These are phyloP conservation scores for Ustilago esculenta DNA, from an alignment of 1,284 basidiomycete genomes.

Conservation along the genomic window DNA sequence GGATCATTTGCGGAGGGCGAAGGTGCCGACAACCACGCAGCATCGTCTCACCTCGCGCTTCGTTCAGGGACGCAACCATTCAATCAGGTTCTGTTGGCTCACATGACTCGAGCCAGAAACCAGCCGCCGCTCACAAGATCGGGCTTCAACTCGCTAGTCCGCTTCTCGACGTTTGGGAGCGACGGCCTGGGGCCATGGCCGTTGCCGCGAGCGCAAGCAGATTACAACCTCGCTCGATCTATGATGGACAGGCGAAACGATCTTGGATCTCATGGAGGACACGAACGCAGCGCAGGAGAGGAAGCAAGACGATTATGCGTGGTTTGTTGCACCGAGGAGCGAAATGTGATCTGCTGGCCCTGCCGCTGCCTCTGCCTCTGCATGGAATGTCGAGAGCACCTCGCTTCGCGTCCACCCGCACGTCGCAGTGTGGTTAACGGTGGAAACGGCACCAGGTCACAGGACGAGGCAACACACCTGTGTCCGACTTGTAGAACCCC, in stretches of 20 bases:
- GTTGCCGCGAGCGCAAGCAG: slow-evolving; percentile 3
- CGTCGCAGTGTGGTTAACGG: slow-evolving; percentile 2
- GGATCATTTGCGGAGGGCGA: slow-evolving; percentile 6
- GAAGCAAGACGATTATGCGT: slow-evolving; percentile 38
- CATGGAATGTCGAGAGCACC: slow-evolving; percentile 58
- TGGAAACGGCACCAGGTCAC: neutral
- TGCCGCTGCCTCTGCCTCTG: slow-evolving; percentile 65
- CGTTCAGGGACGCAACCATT: slow-evolving; percentile 30
- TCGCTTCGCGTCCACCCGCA: slow-evolving; percentile 49
- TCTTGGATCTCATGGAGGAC: too few relatives aligned
- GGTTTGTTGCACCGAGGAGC: slow-evolving; percentile 41
- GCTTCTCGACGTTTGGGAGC: neutral
- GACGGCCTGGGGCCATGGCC: too few relatives aligned
- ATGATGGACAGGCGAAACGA: slow-evolving; percentile 18
- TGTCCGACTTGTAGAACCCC: slow-evolving; percentile 60
- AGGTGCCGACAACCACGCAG: neutral
- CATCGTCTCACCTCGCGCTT: slow-evolving; percentile 15
- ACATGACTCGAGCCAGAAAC: slow-evolving; percentile 24
- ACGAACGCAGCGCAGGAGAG: slow-evolving; percentile 1
- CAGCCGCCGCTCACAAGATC: slow-evolving; percentile 47
- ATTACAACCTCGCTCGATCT: slow-evolving; percentile 15
- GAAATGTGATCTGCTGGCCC: slow-evolving; percentile 63
- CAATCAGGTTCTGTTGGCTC: slow-evolving; percentile 46
- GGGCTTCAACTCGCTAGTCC: slow-evolving; percentile 29
- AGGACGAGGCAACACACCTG: slow-evolving; percentile 29